Base-by-base conservation (phyloP, 805 yeast genomes). In the Pichia manshurica region DNA sequence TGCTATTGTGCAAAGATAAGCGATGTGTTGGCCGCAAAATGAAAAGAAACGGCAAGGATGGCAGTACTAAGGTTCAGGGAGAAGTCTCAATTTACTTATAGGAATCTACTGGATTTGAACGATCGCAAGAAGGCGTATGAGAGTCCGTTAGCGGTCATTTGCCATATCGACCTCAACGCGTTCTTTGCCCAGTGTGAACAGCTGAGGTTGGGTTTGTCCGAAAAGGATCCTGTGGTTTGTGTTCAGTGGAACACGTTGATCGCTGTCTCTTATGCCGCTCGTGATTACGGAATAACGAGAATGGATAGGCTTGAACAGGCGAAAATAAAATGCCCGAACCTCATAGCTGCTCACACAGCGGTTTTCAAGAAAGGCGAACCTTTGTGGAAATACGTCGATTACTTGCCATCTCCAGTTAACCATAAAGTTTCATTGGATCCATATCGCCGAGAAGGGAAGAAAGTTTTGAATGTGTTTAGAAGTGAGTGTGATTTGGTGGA, bases 161-260 rank as follows among this genome's bases (percentile, higher is more conserved):
- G 84, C 7, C 95, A 89, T 57, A 75, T 93, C 21, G 99, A 93
- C 66, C 77, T 88, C 57, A 95, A 93, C 67, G 97, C 98, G 12
- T 93, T 90, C 64, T 93, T 86, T 65, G 96, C 99, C 0, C 99
- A 93, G 61, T 93, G 84, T 28, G 97, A 93, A 58, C 91, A 84
- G 55, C 69, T 87, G 5, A 67, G 96, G 37, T 71, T 87, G 16
- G 83, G 83, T 0, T 66, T 84, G 15, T 65, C 81, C 1, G 69
- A 68, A 2, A 78, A 80, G 2, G 90, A 81, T 52, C 97, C 99
- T 0, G 84, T 93, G 2, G 97, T 89, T 0, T 90, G 97, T 62
- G 87, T 88, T 4, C 99, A 93, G 59, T 93, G 99, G 99, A 72
- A 75, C 42, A 74, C 90, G 0, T 67, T 93, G 3, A 91, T 93